Percentiles rank a stretch among this genome's conserved stretches.
Conservation (phyloP, 768 basidiomycete genomes). For the Leccinellum rugosiceps region DNA sequence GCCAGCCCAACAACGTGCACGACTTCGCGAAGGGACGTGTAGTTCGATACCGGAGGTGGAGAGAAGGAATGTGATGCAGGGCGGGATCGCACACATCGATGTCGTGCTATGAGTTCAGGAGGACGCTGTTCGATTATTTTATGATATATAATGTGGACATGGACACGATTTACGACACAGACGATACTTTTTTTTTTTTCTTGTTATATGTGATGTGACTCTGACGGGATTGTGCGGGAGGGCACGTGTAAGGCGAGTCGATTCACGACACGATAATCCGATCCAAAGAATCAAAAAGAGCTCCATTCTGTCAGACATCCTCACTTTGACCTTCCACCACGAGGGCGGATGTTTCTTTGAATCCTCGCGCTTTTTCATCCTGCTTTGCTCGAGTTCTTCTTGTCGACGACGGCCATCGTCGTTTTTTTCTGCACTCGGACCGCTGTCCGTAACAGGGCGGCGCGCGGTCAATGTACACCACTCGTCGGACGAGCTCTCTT, state of each 20-base stretch:
- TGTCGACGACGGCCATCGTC: not conserved
- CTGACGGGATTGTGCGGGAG: conserved; percentile 5
- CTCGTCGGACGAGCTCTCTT: conserved; percentile 12
- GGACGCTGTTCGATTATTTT: conserved; percentile 4
- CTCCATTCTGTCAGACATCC: not conserved
- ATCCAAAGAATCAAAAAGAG: conserved; percentile 19
- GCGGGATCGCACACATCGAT: conserved; percentile 28
- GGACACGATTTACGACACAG: not conserved
- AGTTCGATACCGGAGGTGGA: conserved; percentile 24
- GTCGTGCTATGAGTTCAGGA: conserved; percentile 15
- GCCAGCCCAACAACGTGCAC: conserved; percentile 14
- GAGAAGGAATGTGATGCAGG: conserved; percentile 15
- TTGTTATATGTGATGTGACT: not conserved
- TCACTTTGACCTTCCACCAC: not conserved
- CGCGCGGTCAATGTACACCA: conserved; percentile 10
- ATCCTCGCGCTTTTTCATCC: not conserved
- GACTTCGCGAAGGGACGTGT: conserved; percentile 16
- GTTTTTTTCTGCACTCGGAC: not conserved
- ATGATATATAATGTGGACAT: conserved; percentile 15
- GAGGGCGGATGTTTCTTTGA: not conserved
- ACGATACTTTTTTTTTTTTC: not conserved
- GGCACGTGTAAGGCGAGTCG: conserved; percentile 15
- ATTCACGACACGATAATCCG: conserved; percentile 21
- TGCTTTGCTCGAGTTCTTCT: not conserved
- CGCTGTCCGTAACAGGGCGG: conserved; percentile 7